Evolutionary conservation across 495 filamentous ascomycete genomes (phyloP).

Genomic region (Aspergillus olivimuriae): DNA sequence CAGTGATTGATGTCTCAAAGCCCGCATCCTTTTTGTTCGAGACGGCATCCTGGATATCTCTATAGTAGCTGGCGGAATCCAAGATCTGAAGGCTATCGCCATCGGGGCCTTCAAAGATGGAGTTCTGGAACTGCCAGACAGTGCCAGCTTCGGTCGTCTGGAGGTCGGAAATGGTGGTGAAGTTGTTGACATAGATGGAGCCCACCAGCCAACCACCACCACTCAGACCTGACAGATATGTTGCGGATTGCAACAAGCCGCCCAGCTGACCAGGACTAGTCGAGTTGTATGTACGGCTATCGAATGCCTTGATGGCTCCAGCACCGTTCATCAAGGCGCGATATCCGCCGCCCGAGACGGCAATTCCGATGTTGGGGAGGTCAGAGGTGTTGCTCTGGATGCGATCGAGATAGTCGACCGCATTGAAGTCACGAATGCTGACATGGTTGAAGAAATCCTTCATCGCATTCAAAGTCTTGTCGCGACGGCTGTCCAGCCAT

Average conservation of each 20-base stretch:
- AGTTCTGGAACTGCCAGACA: conserved; percentile 73
- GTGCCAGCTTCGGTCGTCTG: conserved; percentile 33
- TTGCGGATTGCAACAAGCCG: conserved; percentile 76
- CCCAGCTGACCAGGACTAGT: conserved; percentile 67
- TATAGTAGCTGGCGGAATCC: conserved; percentile 59
- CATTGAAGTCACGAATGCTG: conserved; percentile 73
- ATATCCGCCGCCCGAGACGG: conserved; percentile 66
- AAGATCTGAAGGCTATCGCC: conserved; percentile 45
- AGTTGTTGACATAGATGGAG: conserved; percentile 86
- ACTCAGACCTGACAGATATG: conserved; percentile 79
- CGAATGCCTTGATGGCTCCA: conserved; percentile 81
- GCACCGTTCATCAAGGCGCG: conserved; percentile 83
- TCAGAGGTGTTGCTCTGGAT: conserved; percentile 49
- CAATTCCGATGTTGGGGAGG: conserved; percentile 56
- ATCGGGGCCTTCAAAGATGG: conserved; percentile 65
- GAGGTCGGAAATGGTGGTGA: conserved; percentile 62
- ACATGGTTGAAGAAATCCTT: conserved; percentile 64
- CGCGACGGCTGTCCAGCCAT: conserved; percentile 54
- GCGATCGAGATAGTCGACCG: conserved; percentile 56
- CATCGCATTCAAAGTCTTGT: conserved; percentile 59
- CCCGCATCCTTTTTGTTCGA: conserved; percentile 60
- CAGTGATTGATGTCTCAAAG: conserved; percentile 73
- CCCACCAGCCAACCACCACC: conserved; percentile 87
- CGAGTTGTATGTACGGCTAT: conserved; percentile 63
- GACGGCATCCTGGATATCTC: conserved; percentile 55